Evolutionary conservation across 208 protist genomes (phyloP), one percentile per base, ranked within the genome.

Genomic region (Angomonas ambiguus): DNA sequence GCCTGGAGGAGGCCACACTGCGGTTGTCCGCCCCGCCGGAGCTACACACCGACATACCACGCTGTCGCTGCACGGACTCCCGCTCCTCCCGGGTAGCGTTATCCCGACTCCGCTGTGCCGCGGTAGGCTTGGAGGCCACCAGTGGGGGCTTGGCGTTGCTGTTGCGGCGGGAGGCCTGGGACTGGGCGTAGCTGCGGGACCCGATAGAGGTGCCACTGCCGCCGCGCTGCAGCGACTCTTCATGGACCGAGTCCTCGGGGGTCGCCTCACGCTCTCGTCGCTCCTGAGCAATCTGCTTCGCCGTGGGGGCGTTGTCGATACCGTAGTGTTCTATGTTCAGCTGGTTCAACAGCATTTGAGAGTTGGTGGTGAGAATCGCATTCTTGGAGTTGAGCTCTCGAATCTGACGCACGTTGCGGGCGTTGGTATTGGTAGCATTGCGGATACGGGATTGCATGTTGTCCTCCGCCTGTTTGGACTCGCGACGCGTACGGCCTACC

Each of bases 241-340:
- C 24, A 18, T 71, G 69, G n/a, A 33, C 60, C 35, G 68, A 62
- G 25, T 45, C 51, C 53, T 69, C 62, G 42, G 71, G 72, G 53
- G 68, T 71, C 27, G 65, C 67, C 65, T 74, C 72, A 56, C 76
- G 69, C 49, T 74, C 70, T 60, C 76, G 79, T 53, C 68, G 66
- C 63, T 74, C 79, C 76, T 88, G 67, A 51, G 88, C 65, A 51
- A 85, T 78, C 79, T 85, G 76, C 69, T 79, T 68, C 49, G 62
- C 65, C 27, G 78, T 80, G 22, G 79, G 83, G 16, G 76, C 78
- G 65, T 77, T 77, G 59, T 83, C 72, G 42, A 87, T 41, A 62
- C 88, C 85, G 72, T 90, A 94, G 78, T 94, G 85, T 62, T 81
- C 78, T 18, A 73, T 79, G 71, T 93, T 93, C 38, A 93, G 71